A percentile compares a stretch with the other conserved stretches of the same genome.
Evolutionary conservation across 306 rosid species (phyloP).

Genomic region (Dalbergia cultrata): DNA sequence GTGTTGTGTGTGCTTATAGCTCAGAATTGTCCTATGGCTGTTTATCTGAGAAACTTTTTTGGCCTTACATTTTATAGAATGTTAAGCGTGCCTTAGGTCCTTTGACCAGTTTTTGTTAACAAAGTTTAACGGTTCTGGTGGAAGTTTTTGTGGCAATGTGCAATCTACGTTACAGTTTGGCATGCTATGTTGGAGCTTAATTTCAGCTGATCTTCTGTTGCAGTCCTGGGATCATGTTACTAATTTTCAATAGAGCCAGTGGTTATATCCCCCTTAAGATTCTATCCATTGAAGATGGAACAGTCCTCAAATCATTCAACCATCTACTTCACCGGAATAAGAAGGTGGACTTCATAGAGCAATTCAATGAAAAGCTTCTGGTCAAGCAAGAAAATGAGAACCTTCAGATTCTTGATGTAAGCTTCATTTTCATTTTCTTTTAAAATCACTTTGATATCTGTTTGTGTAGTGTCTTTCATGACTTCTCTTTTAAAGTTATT

Average conservation of each 20-base stretch:
- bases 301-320: constrained; percentile 88
- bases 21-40: constrained; percentile 10
- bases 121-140: constrained; percentile 4
- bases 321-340: constrained; percentile 90
- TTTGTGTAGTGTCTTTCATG: not conserved
- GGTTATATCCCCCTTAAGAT: constrained; percentile 92
- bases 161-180: not conserved
- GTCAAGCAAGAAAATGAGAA: constrained; percentile 98
- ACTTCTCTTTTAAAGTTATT: constrained; percentile 4
- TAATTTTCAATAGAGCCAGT: constrained; percentile 75
- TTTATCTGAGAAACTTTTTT: constrained; percentile 10
- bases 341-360: constrained; percentile 97
- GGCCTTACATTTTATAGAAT: constrained; percentile 10
- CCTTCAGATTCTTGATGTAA: constrained; percentile 95
- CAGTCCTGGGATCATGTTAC: constrained; percentile 94
- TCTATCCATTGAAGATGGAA: constrained; percentile 93
- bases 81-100: constrained; percentile 2
- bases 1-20: constrained; percentile 29
- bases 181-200: constrained; percentile 18
- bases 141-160: constrained; percentile 22
- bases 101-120: not conserved
- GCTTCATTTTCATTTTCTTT: constrained; percentile 33
- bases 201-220: constrained; percentile 33
- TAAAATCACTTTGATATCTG: not conserved
- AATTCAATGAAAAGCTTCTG: constrained; percentile 95